Conservation (phyloP, 129 eudicot species). For the Apium graveolens region DNA sequence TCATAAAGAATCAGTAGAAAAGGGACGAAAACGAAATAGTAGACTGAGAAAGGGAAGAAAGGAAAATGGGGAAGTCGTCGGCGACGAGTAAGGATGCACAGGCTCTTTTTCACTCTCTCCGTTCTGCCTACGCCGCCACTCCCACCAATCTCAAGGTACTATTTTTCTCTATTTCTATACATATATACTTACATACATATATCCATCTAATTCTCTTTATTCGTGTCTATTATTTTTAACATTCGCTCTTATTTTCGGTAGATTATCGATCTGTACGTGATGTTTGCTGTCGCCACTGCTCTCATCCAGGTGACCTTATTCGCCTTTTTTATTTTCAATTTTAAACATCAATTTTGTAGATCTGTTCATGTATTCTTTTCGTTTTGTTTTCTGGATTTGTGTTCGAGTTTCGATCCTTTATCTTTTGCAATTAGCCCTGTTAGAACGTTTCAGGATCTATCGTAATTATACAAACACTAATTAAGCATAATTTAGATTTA, state of each 20-base stretch:
- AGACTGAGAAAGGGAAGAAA: conserved; percentile 12
- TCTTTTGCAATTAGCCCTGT: neutral
- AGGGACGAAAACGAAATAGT: neutral
- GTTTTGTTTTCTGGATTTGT: neutral
- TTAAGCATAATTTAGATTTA: neutral
- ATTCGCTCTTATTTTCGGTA: conserved; percentile 9
- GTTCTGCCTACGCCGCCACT: conserved; percentile 80
- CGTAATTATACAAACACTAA: too few relatives aligned
- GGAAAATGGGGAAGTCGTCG: conserved; percentile 47
- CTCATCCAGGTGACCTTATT: conserved; percentile 54
- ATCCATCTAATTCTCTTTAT: neutral
- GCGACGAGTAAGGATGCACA: conserved; percentile 71
- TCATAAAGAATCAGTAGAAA: neutral
- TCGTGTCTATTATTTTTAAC: neutral
- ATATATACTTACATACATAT: too few relatives aligned
- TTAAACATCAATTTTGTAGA: neutral
- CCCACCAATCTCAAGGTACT: conserved; percentile 78
- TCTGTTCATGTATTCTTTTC: neutral
- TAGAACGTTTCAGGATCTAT: neutral
- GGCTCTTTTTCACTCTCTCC: conserved; percentile 72
- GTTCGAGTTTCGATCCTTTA: neutral
- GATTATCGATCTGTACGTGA: conserved; percentile 92
- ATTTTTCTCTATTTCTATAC: too few relatives aligned
- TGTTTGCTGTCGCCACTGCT: conserved; percentile 73
- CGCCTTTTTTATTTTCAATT: neutral